Evolutionary conservation across 495 filamentous ascomycete genomes (phyloP), one percentile per base, ranked within the genome.

Genomic region (Hypoxylon trugodes): DNA sequence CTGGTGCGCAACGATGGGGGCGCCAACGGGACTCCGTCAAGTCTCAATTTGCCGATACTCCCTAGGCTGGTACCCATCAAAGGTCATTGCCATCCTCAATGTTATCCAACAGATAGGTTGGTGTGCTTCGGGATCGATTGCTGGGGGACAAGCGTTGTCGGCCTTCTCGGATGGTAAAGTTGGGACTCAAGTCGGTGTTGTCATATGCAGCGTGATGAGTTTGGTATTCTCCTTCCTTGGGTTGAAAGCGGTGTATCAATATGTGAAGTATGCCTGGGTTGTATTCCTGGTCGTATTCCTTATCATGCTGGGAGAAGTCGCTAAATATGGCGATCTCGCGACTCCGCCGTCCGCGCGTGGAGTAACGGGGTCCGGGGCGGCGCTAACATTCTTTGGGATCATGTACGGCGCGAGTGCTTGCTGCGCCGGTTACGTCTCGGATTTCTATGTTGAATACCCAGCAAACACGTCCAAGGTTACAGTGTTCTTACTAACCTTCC

Each of bases 361-460:
- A 2, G 26, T 76, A 5, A 76, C 72, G 4, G 68, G 76, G 5
- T 77, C 81, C 10, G 84, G 79, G 2, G 73, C 76, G 10, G 75
- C 82, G 15, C 74, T 89, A 26, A 82, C 69, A 28, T 73, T 86
- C 53, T 70, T 87, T 18, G 74, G 80, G 42, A 78, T 88, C 53
- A 72, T 85, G 43, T 88, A 86, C 66, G 83, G 82, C 16, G 83
- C 79, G 3, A 81, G 81, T n/a, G 81, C 79, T 1, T 84, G 80
- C 28, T 85, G 87, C 84, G 79, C 77, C 19, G 84, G 86, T 4
- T 84, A 87, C 37, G 84, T 81, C 0, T 79, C 80, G 0, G 87
- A 89, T 62, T 89, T 83, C 65, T 88, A 87, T 65, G 83, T 85
- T 6, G 79, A 87, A 33, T 87, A 87, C 60, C 86, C 85, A 0